Conservation (phyloP, 495 filamentous ascomycete species). For the Xylaria venustula region DNA sequence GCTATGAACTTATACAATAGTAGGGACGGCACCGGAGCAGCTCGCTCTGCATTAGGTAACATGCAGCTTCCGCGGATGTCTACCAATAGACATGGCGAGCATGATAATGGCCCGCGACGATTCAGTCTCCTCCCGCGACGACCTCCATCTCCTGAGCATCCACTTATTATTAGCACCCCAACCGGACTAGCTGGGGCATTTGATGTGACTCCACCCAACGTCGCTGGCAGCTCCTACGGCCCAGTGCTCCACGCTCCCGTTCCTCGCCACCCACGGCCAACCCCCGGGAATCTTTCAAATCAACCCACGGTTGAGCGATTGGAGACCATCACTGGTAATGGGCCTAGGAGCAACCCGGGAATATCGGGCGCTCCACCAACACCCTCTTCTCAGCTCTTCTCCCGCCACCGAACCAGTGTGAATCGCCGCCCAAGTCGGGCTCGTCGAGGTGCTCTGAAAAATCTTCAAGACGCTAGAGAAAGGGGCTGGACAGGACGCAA, state of each 20-base stretch:
- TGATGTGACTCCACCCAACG: conserved; percentile 31
- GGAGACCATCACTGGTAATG: conserved; percentile 48
- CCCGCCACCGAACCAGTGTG: conserved; percentile 32
- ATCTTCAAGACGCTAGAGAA: conserved; percentile 54
- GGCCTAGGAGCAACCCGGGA: conserved; percentile 15
- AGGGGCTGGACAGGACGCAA: conserved; percentile 50
- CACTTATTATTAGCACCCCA: conserved; percentile 50
- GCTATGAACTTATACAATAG: conserved; percentile 24
- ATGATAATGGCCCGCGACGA: conserved; percentile 15
- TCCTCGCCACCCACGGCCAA: conserved; percentile 40
- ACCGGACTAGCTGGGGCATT: conserved; percentile 44
- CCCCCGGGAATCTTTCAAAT: conserved; percentile 35
- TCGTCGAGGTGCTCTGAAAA: conserved; percentile 53
- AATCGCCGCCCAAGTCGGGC: conserved; percentile 49
- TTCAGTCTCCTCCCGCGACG: conserved; percentile 23
- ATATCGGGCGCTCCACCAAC: conserved; percentile 5
- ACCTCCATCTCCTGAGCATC: conserved; percentile 34
- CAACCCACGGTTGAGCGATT: conserved; percentile 47
- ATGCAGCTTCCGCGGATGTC: conserved; percentile 33
- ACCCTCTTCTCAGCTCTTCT: conserved; percentile 26
- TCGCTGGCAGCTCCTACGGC: conserved; percentile 26
- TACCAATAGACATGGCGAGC: conserved; percentile 19
- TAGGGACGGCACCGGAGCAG: conserved; percentile 15
- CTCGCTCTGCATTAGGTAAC: conserved; percentile 31
- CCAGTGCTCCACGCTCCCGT: conserved; percentile 42